phyloP scores from a whole-genome alignment of 169 alveolate genomes.

The Ichthyophthirius multifiliis region DNA sequence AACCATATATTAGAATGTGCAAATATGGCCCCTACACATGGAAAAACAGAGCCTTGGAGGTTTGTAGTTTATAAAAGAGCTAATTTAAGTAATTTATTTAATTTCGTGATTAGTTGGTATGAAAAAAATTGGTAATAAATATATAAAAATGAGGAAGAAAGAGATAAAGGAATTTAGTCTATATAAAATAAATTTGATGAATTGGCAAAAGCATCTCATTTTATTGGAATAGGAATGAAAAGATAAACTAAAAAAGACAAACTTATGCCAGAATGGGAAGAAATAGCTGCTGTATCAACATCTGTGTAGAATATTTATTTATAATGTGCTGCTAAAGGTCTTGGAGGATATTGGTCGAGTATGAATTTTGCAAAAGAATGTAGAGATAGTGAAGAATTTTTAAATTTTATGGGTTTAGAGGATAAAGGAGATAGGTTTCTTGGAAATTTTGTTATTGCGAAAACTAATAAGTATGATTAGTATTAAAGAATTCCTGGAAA shows the following conservation, averaged over 20 bases:
- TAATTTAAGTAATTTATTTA: neutral
- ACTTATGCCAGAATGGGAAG: conserved; percentile 10
- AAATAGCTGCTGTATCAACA: neutral
- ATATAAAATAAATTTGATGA: neutral
- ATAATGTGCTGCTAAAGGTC: neutral
- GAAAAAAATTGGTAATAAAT: neutral
- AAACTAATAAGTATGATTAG: neutral
- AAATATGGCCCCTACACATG: conserved; percentile 4
- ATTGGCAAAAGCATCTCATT: neutral
- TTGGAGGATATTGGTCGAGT: conserved; percentile 6
- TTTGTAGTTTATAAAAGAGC: neutral
- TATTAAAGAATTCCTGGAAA: neutral
- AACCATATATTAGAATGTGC: conserved; percentile 5
- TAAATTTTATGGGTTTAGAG: neutral
- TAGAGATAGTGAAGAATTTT: neutral
- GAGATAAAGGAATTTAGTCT: neutral
- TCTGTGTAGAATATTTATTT: neutral
- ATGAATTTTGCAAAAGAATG: neutral
- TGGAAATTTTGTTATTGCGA: neutral
- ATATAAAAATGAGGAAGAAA: neutral
- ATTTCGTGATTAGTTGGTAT: neutral
- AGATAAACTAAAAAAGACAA: neutral
- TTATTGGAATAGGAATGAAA: neutral
- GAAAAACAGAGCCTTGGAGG: conserved; percentile 4
- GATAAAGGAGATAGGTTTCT: neutral